Evolutionary conservation across 2,329 filamentous ascomycete species (phyloP).

Genomic region (Daldinia sp.): DNA sequence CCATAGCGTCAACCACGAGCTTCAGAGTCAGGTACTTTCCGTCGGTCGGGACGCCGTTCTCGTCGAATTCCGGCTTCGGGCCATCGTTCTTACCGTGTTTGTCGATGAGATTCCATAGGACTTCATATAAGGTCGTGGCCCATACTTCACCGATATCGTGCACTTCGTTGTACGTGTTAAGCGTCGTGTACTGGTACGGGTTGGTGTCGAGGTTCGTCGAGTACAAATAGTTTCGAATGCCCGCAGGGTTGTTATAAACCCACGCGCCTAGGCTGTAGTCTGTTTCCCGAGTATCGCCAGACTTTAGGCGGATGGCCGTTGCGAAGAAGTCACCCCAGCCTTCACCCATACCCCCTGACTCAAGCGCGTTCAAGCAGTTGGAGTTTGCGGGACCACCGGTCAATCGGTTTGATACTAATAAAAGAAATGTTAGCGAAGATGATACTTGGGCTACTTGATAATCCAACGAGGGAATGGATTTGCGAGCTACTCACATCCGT

Average conservation of each 20-base stretch:
- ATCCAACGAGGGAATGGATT: background rate
- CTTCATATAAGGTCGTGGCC: constrained; percentile 60
- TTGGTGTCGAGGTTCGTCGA: constrained; percentile 55
- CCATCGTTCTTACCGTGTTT: constrained; percentile 57
- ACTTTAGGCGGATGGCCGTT: constrained; percentile 56
- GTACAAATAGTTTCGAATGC: constrained; percentile 57
- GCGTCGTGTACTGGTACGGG: constrained; percentile 55
- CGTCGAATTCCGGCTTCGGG: constrained; percentile 49
- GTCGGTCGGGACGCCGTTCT: constrained; percentile 55
- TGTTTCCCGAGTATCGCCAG: constrained; percentile 53
- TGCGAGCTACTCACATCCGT: constrained; percentile 54
- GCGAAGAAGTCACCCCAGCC: constrained; percentile 61
- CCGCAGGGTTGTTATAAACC: constrained; percentile 50
- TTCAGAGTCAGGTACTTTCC: constrained; percentile 59
- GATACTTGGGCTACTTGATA: background rate
- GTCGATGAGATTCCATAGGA: constrained; percentile 62
- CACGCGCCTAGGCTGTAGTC: constrained; percentile 58
- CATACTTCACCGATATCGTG: constrained; percentile 59
- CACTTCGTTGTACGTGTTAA: constrained; percentile 49
- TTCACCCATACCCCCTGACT: constrained; percentile 60
- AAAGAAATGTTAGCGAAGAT: constrained; percentile 18
- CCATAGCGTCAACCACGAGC: constrained; percentile 58
- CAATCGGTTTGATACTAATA: constrained; percentile 61
- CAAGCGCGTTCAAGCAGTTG: constrained; percentile 53
- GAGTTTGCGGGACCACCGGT: constrained; percentile 65